Base-by-base conservation (phyloP, 352 stramenopile species). In the Phytophthora capsici region DNA sequence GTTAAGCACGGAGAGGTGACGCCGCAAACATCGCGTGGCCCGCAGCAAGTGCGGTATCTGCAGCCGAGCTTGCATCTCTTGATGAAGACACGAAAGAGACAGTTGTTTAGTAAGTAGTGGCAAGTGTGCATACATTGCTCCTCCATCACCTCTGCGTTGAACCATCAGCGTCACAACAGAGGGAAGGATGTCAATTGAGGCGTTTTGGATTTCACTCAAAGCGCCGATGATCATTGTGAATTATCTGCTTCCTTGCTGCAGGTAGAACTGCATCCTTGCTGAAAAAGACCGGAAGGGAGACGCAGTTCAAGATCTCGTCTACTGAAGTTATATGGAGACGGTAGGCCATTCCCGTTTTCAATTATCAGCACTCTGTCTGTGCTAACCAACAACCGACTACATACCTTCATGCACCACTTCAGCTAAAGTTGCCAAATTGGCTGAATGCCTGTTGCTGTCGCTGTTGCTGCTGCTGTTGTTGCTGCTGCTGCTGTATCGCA, bases 361-460 rank as follows among this genome's bases (percentile, higher is more conserved):
- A 73, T 65, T 73, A 63, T 61, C 59, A 63, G 58, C 51, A 61
- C 36, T 12, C 37, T 59, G 48, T 49, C 43, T 47, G 43, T 46
- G 50, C 43, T 60, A 57, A n/a, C 37, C 44, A 58, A 57, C 47
- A 65, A 43, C 44, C 53, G 40, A 19, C 23, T 49, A 40, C 38
- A 41, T 51, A 26, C n/a, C 38, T 8, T 53, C 46, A 47, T 16
- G n/a, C 45, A 36, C 19, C 55, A 43, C 53, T 63, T 66, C 49
- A 73, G 56, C 54, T 66, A 41, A 79, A 82, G 37, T 73, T 75
- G 55, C 82, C 80, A 38, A 93, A 90, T 50, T 77, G 78, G 38
- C 70, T 51, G 52, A 89, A 90, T 13, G 80, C 71, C 66, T 89
- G 84, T 41, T 89, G 78, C 52, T 86, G 78, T 49, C 65, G 63